Conservation (phyloP, 2,329 filamentous ascomycete genomes). For the Onygena corvina region DNA sequence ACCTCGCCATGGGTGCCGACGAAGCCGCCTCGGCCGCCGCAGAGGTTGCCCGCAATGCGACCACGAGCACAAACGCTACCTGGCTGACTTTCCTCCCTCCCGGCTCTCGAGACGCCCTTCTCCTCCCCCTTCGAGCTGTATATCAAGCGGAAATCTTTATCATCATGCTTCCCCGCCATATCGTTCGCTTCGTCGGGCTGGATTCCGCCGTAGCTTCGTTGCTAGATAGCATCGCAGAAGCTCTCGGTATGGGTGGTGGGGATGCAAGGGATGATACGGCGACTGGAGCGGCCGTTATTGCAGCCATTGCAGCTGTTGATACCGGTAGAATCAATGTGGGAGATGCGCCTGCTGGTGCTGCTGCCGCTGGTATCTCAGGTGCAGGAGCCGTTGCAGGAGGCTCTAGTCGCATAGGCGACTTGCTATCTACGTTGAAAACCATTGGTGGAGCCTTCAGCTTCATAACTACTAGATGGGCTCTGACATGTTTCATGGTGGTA, state of each 20-base stretch:
- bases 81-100: constrained; percentile 3
- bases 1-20: not conserved
- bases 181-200: constrained; percentile 12
- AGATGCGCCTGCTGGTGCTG: constrained; percentile 23
- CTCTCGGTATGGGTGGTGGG: constrained; percentile 5
- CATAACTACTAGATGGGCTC: constrained; percentile 80
- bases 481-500: constrained; percentile 71
- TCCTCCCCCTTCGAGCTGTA: constrained; percentile 15
- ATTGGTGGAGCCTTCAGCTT: constrained; percentile 83
- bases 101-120: constrained; percentile 7
- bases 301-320: constrained; percentile 27
- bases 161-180: constrained; percentile 12
- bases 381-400: not conserved
- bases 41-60: not conserved
- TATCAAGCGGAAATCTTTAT: constrained; percentile 16
- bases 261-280: constrained; percentile 3
- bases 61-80: constrained; percentile 2
- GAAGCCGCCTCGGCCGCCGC: not conserved
- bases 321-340: constrained; percentile 20
- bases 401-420: constrained; percentile 31
- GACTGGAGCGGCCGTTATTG: constrained; percentile 9
- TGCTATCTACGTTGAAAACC: constrained; percentile 48
- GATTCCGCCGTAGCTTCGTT: constrained; percentile 9
- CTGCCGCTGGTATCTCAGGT: constrained; percentile 22
- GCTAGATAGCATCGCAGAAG: constrained; percentile 8